A percentile compares a stretch with the other conserved stretches of the same genome.
These are phyloP conservation scores for Aspergillus kassunensis DNA, from an alignment of 495 filamentous ascomycete species.

Conservation along the genomic window DNA sequence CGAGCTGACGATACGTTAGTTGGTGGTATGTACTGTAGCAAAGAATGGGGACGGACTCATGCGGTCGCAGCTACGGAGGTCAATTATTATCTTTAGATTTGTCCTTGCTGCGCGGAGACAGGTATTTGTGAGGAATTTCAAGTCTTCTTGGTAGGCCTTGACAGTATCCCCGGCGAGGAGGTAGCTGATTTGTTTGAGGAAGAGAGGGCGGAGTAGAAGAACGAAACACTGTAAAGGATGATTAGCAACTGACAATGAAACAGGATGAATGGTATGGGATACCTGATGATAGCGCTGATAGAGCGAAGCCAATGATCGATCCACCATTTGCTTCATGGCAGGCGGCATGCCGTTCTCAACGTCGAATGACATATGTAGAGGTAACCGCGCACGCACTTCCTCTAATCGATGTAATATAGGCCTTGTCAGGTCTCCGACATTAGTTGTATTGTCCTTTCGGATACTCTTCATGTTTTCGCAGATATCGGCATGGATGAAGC, in stretches of 20 bases:
- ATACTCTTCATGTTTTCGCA: background rate
- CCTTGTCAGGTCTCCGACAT: background rate
- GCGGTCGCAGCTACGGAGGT: background rate
- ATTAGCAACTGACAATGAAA: background rate
- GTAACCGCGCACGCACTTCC: background rate
- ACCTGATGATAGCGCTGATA: slow-evolving; percentile 3
- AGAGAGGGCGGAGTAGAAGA: background rate
- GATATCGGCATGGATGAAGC: slow-evolving; percentile 1
- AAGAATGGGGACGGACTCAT: background rate
- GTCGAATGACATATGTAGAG: background rate
- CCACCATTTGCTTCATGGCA: background rate
- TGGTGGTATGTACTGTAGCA: background rate
- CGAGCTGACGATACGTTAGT: background rate
- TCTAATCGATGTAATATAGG: background rate
- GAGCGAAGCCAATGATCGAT: slow-evolving; percentile 2
- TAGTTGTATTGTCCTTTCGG: background rate
- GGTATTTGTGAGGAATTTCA: background rate
- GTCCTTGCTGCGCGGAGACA: background rate
- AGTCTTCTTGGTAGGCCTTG: background rate
- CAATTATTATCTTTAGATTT: background rate
- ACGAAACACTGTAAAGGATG: background rate
- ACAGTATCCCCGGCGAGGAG: background rate
- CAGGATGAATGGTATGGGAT: background rate
- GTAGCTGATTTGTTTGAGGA: background rate
- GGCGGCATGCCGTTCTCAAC: background rate